Conservation (phyloP, 306 rosid species). For the Corylus americana region DNA sequence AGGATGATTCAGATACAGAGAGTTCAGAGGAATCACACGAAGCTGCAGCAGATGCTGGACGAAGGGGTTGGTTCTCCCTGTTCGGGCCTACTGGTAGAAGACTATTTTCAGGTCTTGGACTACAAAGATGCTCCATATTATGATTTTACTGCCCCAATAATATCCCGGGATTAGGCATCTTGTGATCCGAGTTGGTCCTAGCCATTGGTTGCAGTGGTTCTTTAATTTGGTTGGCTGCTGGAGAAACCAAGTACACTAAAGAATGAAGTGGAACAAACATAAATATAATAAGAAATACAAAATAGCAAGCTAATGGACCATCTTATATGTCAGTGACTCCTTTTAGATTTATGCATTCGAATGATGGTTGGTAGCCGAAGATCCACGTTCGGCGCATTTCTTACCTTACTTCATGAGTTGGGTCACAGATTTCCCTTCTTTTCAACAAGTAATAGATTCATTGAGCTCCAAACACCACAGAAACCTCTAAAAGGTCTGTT, state of each 20-base stretch:
- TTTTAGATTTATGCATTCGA: background rate
- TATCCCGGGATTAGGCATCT: background rate
- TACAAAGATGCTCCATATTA: slow-evolving; percentile 68
- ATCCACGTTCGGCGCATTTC: background rate
- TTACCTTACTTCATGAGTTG: background rate
- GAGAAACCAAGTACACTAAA: background rate
- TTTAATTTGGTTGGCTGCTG: background rate
- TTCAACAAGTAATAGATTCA: background rate
- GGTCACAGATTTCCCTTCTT: background rate
- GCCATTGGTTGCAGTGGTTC: background rate
- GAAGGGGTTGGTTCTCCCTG: slow-evolving; percentile 57
- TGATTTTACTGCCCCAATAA: slow-evolving; percentile 23
- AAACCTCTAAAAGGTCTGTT: background rate
- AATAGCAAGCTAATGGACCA: background rate
- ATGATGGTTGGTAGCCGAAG: background rate
- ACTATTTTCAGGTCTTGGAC: slow-evolving; percentile 57
- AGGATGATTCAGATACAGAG: slow-evolving; percentile 41
- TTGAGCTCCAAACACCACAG: background rate
- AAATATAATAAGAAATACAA: background rate
- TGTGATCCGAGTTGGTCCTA: background rate
- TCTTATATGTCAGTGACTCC: background rate
- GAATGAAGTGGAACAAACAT: background rate
- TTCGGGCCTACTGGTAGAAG: slow-evolving; percentile 60
- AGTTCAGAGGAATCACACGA: slow-evolving; percentile 55
- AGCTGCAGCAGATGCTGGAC: slow-evolving; percentile 34